Evolutionary conservation across 495 filamentous ascomycete species (phyloP), one percentile per base, ranked within the genome.

Genomic region (Neurospora sp.): DNA sequence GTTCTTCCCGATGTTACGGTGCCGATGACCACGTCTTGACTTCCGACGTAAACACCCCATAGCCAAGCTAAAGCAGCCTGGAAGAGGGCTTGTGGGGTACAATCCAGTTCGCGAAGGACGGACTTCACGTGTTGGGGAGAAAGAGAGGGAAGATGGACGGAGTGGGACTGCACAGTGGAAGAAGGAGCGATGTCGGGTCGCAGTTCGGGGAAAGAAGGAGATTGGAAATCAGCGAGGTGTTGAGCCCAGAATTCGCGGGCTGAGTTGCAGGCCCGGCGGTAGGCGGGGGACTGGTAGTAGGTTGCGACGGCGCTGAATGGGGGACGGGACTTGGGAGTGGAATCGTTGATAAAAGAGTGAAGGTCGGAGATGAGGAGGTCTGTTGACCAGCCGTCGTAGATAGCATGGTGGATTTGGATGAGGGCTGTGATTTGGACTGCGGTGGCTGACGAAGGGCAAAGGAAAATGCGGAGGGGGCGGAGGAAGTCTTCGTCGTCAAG

Each of bases 371-470:
- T 77, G 0, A 96, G 79, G 40, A 93, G 80, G 71, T 95, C 93
- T 77, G 92, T 86, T 6, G 91, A 93, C 93, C 93, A 96, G 7
- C 92, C 93, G 77, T 96, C 93, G 76, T 96, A 96, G 0, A 95
- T 78, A 0, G 91, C 88, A 81, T 96, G 93, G 74, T 95, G 91
- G 39, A 96, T 86, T 44, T 86, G 85, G 10, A 91, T 49, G 1
- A 86, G 79, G 3, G 87, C 72, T 5, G 74, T 74, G 2, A 77
- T 72, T 39, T 39, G 14, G 5, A 72, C 46, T 31, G 69, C 75
- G 12, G 75, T 71, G 7, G 79, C 75, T 9, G 27, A 18, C 0
- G 70, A 4, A 7, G 70, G 18, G n/a, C 74, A 71, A 1, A 93
- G 78, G 69, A 90, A 86, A 11, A 91, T 80, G 3, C 79, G 83